Evolutionary conservation across 129 eudicot genomes (phyloP).

Genomic region (Flaveria ramosissima): DNA sequence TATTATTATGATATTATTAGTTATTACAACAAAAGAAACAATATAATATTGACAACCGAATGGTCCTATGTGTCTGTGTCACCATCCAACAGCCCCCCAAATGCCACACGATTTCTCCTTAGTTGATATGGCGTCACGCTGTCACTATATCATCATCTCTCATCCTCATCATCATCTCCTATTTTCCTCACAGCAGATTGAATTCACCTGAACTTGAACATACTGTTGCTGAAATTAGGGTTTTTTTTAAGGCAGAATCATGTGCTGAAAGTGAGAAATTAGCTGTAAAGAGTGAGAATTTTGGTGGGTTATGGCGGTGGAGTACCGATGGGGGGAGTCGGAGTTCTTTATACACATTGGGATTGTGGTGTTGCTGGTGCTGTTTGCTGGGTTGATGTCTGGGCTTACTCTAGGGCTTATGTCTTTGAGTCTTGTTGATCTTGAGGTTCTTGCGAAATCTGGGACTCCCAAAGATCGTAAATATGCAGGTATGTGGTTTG

Average conservation of each 20-base stretch:
- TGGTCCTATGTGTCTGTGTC: slow-evolving; percentile 14
- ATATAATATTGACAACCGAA: neutral
- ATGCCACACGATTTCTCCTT: slow-evolving; percentile 31
- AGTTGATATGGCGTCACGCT: slow-evolving; percentile 18
- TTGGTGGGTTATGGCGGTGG: slow-evolving; percentile 56
- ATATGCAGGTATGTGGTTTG: slow-evolving; percentile 57
- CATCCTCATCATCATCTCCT: neutral
- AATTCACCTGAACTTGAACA: neutral
- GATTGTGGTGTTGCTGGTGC: slow-evolving; percentile 56
- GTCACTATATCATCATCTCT: slow-evolving; percentile 1
- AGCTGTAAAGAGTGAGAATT: no score
- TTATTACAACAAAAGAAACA: neutral
- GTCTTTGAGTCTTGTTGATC: slow-evolving; percentile 98
- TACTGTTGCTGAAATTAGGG: slow-evolving; percentile 7
- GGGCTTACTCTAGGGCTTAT: slow-evolving; percentile 96
- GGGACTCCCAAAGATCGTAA: slow-evolving; percentile 78
- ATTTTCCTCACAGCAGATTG: neutral
- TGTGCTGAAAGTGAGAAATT: neutral
- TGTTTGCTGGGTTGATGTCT: slow-evolving; percentile 92
- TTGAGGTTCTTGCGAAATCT: slow-evolving; percentile 91
- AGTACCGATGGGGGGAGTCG: slow-evolving; percentile 58
- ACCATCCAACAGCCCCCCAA: slow-evolving; percentile 27
- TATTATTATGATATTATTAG: neutral
- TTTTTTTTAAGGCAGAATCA: slow-evolving; percentile 11
- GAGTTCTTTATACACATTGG: slow-evolving; percentile 53